These are phyloP conservation scores for Bombardia bombarda DNA, from an alignment of 495 filamentous ascomycete species.

Conservation along the genomic window DNA sequence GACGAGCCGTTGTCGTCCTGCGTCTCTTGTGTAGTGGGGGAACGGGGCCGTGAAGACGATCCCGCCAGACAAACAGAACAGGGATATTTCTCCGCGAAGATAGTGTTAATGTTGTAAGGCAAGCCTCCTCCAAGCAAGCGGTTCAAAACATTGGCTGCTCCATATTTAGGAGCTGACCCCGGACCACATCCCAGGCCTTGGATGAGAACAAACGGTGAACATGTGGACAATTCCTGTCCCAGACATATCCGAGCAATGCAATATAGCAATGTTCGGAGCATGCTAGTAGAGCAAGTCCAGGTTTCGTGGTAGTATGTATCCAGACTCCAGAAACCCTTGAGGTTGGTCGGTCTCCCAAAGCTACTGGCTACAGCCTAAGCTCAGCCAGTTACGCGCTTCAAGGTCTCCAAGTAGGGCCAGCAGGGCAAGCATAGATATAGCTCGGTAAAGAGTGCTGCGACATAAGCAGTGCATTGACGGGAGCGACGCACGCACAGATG, in stretches of 20 bases:
- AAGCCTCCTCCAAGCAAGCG: too few relatives aligned
- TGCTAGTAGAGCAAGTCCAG: too few relatives aligned
- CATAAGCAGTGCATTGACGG: neutral
- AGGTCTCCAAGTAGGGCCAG: neutral
- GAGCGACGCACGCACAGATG: neutral
- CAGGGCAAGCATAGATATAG: neutral
- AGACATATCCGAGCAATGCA: too few relatives aligned
- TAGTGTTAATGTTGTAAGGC: too few relatives aligned
- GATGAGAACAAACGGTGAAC: too few relatives aligned
- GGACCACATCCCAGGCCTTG: too few relatives aligned
- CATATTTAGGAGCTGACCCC: too few relatives aligned
- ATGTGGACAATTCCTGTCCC: too few relatives aligned
- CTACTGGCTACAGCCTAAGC: neutral
- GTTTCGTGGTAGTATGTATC: too few relatives aligned
- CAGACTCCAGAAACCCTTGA: too few relatives aligned
- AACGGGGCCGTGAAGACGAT: conserved; percentile 8
- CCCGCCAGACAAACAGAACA: conserved; percentile 6
- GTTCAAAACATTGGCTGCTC: too few relatives aligned
- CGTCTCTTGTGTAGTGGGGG: conserved; percentile 6
- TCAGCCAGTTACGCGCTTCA: neutral
- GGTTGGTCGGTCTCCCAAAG: neutral
- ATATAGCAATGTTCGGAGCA: too few relatives aligned
- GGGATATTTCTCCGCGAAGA: neutral
- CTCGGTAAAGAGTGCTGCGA: conserved; percentile 1
- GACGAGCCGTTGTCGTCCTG: conserved; percentile 7